These are phyloP conservation scores for Pleurotus eryngii DNA, from an alignment of 768 basidiomycete species.

Conservation along the genomic window DNA sequence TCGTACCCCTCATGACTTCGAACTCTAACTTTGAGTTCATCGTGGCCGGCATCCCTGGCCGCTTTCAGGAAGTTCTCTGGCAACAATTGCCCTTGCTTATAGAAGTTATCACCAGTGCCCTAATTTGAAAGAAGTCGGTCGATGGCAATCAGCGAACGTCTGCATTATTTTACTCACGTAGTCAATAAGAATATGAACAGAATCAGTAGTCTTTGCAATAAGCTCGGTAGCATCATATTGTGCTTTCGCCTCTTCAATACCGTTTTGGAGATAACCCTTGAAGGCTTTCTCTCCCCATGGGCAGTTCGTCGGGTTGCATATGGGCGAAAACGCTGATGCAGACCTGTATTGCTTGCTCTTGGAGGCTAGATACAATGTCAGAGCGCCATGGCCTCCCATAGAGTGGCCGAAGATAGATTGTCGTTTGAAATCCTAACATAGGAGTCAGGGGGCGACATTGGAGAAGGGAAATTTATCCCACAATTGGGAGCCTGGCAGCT, in stretches of 20 bases:
- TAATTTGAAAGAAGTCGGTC: slow-evolving; percentile 20
- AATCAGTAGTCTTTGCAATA: slow-evolving; percentile 56
- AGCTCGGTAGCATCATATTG: slow-evolving; percentile 86
- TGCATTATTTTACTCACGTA: slow-evolving; percentile 50
- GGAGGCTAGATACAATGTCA: slow-evolving; percentile 82
- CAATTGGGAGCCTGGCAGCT: slow-evolving; percentile 73
- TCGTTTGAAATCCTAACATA: slow-evolving; percentile 67
- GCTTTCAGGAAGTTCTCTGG: slow-evolving; percentile 87
- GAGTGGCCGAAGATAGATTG: slow-evolving; percentile 94
- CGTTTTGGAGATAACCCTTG: slow-evolving; percentile 74
- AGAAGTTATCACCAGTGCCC: slow-evolving; percentile 83
- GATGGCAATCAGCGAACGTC: background rate
- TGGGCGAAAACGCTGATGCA: slow-evolving; percentile 85
- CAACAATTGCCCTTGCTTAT: slow-evolving; percentile 81
- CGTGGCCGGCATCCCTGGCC: slow-evolving; percentile 68
- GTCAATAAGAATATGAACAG: slow-evolving; percentile 81
- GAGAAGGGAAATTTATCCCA: slow-evolving; percentile 31
- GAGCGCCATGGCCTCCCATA: slow-evolving; percentile 96
- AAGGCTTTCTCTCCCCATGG: slow-evolving; percentile 96
- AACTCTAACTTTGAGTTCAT: slow-evolving; percentile 74
- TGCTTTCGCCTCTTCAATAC: slow-evolving; percentile 68
- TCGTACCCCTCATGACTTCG: slow-evolving; percentile 83
- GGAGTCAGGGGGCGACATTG: background rate
- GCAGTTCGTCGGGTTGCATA: slow-evolving; percentile 80
- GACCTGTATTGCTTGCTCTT: slow-evolving; percentile 73